These are phyloP conservation scores for Phytophthora fragariae DNA, from an alignment of 352 stramenopile species.

Conservation along the genomic window DNA sequence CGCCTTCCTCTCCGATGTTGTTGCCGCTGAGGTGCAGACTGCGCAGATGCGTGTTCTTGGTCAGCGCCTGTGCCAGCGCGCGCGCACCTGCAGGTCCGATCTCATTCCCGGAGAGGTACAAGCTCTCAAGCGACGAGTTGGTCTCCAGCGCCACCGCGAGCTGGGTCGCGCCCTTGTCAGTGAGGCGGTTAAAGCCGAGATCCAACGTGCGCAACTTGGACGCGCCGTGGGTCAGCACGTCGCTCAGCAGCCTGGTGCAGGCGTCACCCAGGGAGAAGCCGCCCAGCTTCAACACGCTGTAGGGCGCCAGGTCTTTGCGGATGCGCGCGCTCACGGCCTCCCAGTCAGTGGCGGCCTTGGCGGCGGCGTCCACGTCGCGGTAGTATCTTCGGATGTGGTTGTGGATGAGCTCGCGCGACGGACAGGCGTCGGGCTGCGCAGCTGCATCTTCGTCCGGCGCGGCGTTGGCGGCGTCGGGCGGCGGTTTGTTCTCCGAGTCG, in stretches of 20 bases:
- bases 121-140: slow-evolving; percentile 70
- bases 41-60: slow-evolving; percentile 61
- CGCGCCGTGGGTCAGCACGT: slow-evolving; percentile 54
- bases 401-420: slow-evolving; percentile 72
- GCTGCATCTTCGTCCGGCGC: slow-evolving; percentile 11
- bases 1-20: slow-evolving; percentile 83
- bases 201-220: slow-evolving; percentile 68
- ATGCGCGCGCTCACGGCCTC: slow-evolving; percentile 57
- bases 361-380: slow-evolving; percentile 45
- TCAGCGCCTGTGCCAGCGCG: slow-evolving; percentile 59
- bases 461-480: slow-evolving; percentile 11
- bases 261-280: slow-evolving; percentile 81
- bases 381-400: slow-evolving; percentile 66
- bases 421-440: slow-evolving; percentile 35
- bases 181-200: slow-evolving; percentile 85
- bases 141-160: slow-evolving; percentile 64
- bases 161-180: slow-evolving; percentile 64
- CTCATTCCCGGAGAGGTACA: slow-evolving; percentile 87
- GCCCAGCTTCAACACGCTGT: slow-evolving; percentile 77
- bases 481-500: slow-evolving; percentile 43
- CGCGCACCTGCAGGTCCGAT: slow-evolving; percentile 66
- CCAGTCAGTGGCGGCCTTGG: slow-evolving; percentile 35
- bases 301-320: slow-evolving; percentile 61
- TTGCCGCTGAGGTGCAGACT: slow-evolving; percentile 85
- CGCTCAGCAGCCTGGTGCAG: slow-evolving; percentile 61